A percentile compares a stretch with the other conserved stretches of the same genome.
Conservation (phyloP, 805 yeast species). For the Starmerella etchellsii region DNA sequence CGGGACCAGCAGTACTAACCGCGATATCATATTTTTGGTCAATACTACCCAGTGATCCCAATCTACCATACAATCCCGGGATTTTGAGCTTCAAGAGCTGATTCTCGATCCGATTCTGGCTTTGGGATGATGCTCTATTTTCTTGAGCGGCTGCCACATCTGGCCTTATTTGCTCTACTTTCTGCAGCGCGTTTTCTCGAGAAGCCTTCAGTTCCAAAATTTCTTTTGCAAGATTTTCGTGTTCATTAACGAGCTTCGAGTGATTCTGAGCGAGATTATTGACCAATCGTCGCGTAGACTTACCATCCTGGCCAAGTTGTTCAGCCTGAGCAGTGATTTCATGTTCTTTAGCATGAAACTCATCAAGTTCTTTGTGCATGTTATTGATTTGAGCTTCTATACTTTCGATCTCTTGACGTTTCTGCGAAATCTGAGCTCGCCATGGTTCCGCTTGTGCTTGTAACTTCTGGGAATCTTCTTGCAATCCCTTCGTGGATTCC, state of each 20-base stretch:
- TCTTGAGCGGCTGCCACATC: slow-evolving; percentile 45
- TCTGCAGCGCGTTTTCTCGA: slow-evolving; percentile 23
- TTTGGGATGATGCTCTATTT: slow-evolving; percentile 43
- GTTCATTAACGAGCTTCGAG: slow-evolving; percentile 25
- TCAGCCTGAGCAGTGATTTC: slow-evolving; percentile 31
- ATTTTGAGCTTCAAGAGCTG: slow-evolving; percentile 59
- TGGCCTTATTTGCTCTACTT: slow-evolving; percentile 40
- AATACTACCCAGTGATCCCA: slow-evolving; percentile 87
- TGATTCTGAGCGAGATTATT: slow-evolving; percentile 27
- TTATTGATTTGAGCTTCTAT: slow-evolving; percentile 53
- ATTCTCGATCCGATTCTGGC: slow-evolving; percentile 59
- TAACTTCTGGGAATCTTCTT: slow-evolving; percentile 48
- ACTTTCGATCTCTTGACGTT: slow-evolving; percentile 34
- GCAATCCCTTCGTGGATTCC: slow-evolving; percentile 57
- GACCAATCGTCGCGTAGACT: slow-evolving; percentile 27
- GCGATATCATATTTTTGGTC: slow-evolving; percentile 86
- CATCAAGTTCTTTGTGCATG: slow-evolving; percentile 50
- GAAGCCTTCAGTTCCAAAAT: background rate
- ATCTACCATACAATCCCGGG: slow-evolving; percentile 72
- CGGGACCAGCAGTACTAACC: slow-evolving; percentile 85
- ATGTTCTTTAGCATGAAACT: slow-evolving; percentile 40
- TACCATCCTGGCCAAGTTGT: slow-evolving; percentile 25
- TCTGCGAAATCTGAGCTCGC: slow-evolving; percentile 47
- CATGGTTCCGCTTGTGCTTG: slow-evolving; percentile 72
- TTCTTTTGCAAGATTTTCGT: slow-evolving; percentile 25